A percentile compares a stretch with the other conserved stretches of the same genome.
Evolutionary conservation across 2,329 filamentous ascomycete genomes (phyloP).

Genomic region (Colletotrichum aenigma): DNA sequence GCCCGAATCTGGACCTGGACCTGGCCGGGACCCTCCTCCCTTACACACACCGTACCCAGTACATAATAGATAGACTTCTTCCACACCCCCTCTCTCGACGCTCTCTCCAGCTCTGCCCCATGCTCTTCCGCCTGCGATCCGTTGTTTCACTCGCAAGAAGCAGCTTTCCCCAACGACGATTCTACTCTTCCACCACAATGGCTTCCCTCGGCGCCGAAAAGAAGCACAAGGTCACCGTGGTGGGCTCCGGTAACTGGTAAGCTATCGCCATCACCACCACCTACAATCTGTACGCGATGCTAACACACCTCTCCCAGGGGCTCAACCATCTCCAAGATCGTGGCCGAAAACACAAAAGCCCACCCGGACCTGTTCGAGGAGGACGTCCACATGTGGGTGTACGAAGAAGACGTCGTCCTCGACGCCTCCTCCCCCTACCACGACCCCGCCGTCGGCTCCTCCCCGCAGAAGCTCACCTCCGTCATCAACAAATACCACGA

Average conservation of each 20-base stretch:
- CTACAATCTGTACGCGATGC: accelerated
- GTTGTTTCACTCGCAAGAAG: conserved; percentile 13
- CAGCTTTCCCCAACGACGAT: conserved; percentile 7
- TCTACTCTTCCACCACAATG: conserved; percentile 23
- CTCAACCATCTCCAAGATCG: conserved; percentile 95
- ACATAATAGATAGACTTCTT: conserved; percentile 6
- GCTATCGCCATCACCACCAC: conserved; percentile 21
- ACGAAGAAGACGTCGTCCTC: conserved; percentile 85
- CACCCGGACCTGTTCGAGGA: conserved; percentile 83
- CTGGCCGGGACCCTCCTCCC: conserved; percentile 7
- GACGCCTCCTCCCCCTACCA: conserved; percentile 76
- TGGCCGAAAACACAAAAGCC: conserved; percentile 86
- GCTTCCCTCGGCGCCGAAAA: conserved; percentile 55
- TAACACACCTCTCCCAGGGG: conserved; percentile 63
- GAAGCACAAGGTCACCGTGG: conserved; percentile 91
- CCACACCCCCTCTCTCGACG: background rate
- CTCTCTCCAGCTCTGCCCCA: conserved; percentile 1
- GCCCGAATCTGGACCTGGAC: background rate
- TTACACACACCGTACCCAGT: conserved; percentile 3
- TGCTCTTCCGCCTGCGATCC: conserved; percentile 20
- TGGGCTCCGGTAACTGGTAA: conserved; percentile 97
- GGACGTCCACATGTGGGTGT: conserved; percentile 98
- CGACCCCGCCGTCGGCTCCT: conserved; percentile 63
- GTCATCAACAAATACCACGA: conserved; percentile 94
- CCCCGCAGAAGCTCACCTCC: conserved; percentile 84